Percentiles rank a stretch among this genome's conserved stretches.
phyloP scores from a whole-genome alignment of 345 rosid genomes.

The Noccaea caerulescens region DNA sequence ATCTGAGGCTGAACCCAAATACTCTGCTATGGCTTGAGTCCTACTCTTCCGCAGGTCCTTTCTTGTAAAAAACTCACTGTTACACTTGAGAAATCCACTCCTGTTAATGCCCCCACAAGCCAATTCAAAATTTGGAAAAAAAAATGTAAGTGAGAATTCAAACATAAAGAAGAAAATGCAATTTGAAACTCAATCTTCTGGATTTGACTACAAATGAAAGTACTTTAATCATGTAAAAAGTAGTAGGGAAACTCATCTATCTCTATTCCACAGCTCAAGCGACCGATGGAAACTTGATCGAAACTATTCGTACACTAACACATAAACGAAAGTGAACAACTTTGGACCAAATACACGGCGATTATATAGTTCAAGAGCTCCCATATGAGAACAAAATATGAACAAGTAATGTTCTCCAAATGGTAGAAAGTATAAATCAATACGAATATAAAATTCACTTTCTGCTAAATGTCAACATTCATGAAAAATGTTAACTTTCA shows the following conservation, averaged over 20 bases:
- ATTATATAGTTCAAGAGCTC: too few relatives aligned
- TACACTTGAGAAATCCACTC: slow-evolving; percentile 51
- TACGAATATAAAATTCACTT: background rate
- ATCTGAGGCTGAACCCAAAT: slow-evolving; percentile 63
- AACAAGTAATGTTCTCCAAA: background rate
- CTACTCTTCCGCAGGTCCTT: slow-evolving; percentile 53
- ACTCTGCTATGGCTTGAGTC: slow-evolving; percentile 66
- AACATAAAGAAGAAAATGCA: background rate
- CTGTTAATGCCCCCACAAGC: slow-evolving; percentile 37
- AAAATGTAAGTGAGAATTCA: background rate
- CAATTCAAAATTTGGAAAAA: background rate
- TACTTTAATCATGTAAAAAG: background rate
- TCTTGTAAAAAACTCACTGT: slow-evolving; percentile 42
- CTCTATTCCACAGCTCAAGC: background rate
- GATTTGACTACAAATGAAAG: background rate
- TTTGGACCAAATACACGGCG: background rate
- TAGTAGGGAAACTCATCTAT: background rate
- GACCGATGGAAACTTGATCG: background rate
- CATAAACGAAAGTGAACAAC: background rate
- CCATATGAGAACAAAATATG: too few relatives aligned
- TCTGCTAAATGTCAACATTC: too few relatives aligned
- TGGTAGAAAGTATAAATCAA: background rate
- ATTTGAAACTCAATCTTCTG: slow-evolving; percentile 1
- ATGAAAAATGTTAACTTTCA: background rate
- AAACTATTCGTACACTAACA: background rate